Conservation (phyloP, 1,284 basidiomycete genomes). For the Cutaneotrichosporon spelunceum region DNA sequence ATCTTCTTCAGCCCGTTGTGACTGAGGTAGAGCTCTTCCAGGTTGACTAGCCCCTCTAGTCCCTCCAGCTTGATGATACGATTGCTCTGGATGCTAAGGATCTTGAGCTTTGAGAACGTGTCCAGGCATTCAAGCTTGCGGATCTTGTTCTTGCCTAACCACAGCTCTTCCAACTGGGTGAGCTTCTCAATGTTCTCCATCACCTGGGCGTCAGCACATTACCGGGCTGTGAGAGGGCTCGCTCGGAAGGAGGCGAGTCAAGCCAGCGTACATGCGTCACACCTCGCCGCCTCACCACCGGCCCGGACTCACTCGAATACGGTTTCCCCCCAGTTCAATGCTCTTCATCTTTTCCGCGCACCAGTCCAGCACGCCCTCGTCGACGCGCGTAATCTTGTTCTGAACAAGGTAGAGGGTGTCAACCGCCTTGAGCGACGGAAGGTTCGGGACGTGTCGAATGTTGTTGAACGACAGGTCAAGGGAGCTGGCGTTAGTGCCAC, state of each 20-base stretch:
- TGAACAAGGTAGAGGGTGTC: constrained; percentile 90
- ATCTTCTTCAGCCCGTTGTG: constrained; percentile 85
- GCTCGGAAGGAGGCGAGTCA: too few species aligned
- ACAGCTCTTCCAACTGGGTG: constrained; percentile 81
- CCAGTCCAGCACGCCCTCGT: constrained; percentile 60
- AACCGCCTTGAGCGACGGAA: constrained; percentile 59
- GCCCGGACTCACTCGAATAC: constrained; percentile 63
- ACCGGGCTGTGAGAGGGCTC: not conserved
- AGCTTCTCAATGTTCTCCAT: constrained; percentile 85
- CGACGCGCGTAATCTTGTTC: constrained; percentile 84
- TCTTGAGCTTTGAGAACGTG: constrained; percentile 66
- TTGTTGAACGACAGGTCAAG: constrained; percentile 96
- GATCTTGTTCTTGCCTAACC: constrained; percentile 98
- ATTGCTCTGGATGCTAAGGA: constrained; percentile 88
- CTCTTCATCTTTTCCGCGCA: constrained; percentile 65
- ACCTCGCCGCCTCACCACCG: constrained; percentile 8
- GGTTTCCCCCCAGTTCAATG: constrained; percentile 90
- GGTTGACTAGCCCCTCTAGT: constrained; percentile 64
- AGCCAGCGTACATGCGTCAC: not conserved
- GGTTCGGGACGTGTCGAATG: constrained; percentile 61
- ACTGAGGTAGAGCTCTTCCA: constrained; percentile 90
- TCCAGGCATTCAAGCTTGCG: constrained; percentile 72
- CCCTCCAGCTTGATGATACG: constrained; percentile 84
- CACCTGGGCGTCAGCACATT: constrained; percentile 55
- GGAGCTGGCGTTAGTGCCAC: constrained; percentile 55